Conservation (phyloP, 164 flowering plant genomes). For the Macadamia integrifolia region DNA sequence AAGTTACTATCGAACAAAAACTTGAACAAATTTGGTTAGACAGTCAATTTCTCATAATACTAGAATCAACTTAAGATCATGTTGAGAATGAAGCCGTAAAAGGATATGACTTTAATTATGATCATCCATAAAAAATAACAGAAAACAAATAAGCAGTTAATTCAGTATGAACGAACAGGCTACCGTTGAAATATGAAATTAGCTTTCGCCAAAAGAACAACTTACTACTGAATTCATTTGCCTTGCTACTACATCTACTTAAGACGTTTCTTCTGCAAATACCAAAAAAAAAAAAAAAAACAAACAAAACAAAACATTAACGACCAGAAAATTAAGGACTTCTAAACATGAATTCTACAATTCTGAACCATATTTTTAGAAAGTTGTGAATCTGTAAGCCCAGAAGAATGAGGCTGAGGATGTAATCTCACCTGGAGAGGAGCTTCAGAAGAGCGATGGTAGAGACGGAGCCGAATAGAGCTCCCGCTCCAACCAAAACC, state of each 20-base stretch:
- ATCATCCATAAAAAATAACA: no score
- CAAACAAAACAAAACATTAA: background rate
- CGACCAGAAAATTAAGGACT: background rate
- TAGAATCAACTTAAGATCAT: no score
- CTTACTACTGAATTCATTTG: constrained; percentile 12
- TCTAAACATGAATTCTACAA: background rate
- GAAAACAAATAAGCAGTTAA: background rate
- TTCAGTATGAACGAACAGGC: background rate
- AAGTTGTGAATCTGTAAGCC: no score
- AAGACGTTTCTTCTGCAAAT: constrained; percentile 18
- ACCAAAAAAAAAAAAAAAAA: background rate
- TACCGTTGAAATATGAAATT: background rate
- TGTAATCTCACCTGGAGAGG: constrained; percentile 25
- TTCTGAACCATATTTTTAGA: background rate
- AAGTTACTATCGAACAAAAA: no score
- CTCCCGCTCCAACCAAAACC: constrained; percentile 57
- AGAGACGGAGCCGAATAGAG: constrained; percentile 57
- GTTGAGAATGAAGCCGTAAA: no score
- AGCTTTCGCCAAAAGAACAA: background rate
- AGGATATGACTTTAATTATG: no score
- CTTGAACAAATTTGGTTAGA: no score
- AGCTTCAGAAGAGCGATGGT: constrained; percentile 48
- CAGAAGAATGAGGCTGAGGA: no score
- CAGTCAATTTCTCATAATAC: no score
- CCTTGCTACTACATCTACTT: constrained; percentile 13